These are phyloP conservation scores for Cetradonia linearis DNA, from an alignment of 495 filamentous ascomycete species.

Conservation along the genomic window DNA sequence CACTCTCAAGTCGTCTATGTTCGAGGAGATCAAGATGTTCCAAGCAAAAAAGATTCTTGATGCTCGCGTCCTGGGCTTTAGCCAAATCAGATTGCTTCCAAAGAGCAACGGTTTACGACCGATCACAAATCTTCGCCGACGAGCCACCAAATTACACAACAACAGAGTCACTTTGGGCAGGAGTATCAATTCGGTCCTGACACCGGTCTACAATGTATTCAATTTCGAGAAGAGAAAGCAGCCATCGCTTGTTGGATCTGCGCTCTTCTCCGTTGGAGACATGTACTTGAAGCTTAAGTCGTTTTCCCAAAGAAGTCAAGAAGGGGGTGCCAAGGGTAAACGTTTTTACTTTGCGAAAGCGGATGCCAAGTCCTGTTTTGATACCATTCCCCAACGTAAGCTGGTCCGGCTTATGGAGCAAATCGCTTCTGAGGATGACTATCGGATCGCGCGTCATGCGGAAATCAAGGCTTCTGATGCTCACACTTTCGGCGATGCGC, in stretches of 20 bases:
- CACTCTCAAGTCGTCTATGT: slow-evolving; percentile 60
- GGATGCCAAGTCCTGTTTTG: slow-evolving; percentile 86
- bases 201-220: slow-evolving; percentile 65
- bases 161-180: slow-evolving; percentile 47
- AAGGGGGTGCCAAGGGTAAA: slow-evolving; percentile 17
- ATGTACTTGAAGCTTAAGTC: slow-evolving; percentile 63
- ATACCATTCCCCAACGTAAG: slow-evolving; percentile 77
- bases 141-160: slow-evolving; percentile 41
- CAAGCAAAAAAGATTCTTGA: slow-evolving; percentile 49
- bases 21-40: slow-evolving; percentile 61
- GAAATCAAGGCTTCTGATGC: slow-evolving; percentile 49
- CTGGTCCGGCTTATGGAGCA: slow-evolving; percentile 56
- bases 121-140: slow-evolving; percentile 73
- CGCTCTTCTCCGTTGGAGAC: slow-evolving; percentile 71
- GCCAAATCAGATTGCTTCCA: slow-evolving; percentile 70
- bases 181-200: slow-evolving; percentile 74
- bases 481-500: slow-evolving; percentile 13
- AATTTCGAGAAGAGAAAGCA: slow-evolving; percentile 62
- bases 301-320: slow-evolving; percentile 47
- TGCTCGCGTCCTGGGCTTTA: slow-evolving; percentile 57
- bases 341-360: slow-evolving; percentile 77
- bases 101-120: slow-evolving; percentile 63
- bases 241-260: slow-evolving; percentile 55
- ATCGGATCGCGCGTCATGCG: slow-evolving; percentile 63
- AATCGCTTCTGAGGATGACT: slow-evolving; percentile 54